Conservation (phyloP, 176 grass and related monocot species). For the Microstegium vimineum region DNA sequence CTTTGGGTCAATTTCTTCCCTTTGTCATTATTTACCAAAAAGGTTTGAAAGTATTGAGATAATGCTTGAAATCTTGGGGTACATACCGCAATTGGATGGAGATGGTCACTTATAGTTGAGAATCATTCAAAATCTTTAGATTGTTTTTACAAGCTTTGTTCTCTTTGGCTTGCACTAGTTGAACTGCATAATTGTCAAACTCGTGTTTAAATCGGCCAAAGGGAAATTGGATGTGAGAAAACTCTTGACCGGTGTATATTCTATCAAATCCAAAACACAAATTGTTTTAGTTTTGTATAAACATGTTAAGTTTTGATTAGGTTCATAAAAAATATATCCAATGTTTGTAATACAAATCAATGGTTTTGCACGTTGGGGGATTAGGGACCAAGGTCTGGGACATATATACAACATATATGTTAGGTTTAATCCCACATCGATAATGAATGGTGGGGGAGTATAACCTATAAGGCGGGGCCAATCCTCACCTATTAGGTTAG, state of each 20-base stretch:
- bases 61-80: not conserved
- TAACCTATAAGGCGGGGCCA: too few species aligned
- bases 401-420: too few species aligned
- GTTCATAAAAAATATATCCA: not conserved
- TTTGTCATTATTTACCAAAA: not conserved
- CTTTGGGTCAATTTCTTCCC: not conserved
- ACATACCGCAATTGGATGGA: not conserved
- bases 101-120: not conserved
- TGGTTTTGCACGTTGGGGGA: not conserved
- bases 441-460: too few species aligned
- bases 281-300: not conserved
- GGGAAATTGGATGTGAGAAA: not conserved
- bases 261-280: not conserved
- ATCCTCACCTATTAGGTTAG: too few species aligned
- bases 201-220: not conserved
- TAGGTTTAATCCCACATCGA: too few species aligned
- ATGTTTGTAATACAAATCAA: not conserved
- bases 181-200: not conserved
- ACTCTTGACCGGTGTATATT: not conserved
- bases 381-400: not conserved
- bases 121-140: not conserved
- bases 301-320: not conserved
- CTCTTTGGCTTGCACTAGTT: not conserved
- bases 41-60: not conserved
- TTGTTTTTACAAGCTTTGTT: not conserved